Base-by-base conservation (phyloP, 805 yeast genomes). In the Yamadazyma sp. region DNA sequence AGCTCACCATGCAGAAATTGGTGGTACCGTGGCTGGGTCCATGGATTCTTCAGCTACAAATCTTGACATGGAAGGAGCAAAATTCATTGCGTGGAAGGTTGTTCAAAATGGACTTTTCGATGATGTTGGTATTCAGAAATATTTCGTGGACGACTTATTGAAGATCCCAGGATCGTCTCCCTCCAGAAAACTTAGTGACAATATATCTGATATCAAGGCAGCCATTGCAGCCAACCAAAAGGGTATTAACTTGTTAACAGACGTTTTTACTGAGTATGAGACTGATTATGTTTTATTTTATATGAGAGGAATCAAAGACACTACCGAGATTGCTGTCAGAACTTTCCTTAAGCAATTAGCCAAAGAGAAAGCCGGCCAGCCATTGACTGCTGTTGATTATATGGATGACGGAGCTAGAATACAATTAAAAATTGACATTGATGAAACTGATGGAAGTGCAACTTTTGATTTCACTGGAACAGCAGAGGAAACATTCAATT, bases 211-310 rank as follows among this genome's bases (percentile, higher is more conserved):
- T 56, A 59, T 86, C 52, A 84, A 82, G 52, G 95, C 95, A 0
- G 95, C 85, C 55, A 75, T 85, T 35, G 89, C 95, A 3, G 95
- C 96, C 2, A 88, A 88, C 53, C 85, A 78, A 49, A 83, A 81
- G 54, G 96, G 96, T 37, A 84, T 86, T 24, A 67, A 71, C 9
- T 64, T 88, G 33, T 71, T 88, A 40, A 70, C 66, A 9, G 60
- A 69, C 14, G 64, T 88, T 34, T 77, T 84, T 18, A 55, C 58
- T 1, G 91, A 84, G 50, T 83, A 76, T 54, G 76, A 79, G 0
- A 62, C 77, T n/a, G 64, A 70, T 2, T 76, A 75, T 0, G 82
- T 87, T 8, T 71, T 76, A 45, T 73, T 73, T 30, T 88, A 88
- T 58, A 88, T 88, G 96, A 63, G 64, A 14, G 95, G 90, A 1